A percentile compares a stretch with the other conserved stretches of the same genome.
Evolutionary conservation across 164 flowering plant species (phyloP).

Genomic region (Euptelea pleiosperma): DNA sequence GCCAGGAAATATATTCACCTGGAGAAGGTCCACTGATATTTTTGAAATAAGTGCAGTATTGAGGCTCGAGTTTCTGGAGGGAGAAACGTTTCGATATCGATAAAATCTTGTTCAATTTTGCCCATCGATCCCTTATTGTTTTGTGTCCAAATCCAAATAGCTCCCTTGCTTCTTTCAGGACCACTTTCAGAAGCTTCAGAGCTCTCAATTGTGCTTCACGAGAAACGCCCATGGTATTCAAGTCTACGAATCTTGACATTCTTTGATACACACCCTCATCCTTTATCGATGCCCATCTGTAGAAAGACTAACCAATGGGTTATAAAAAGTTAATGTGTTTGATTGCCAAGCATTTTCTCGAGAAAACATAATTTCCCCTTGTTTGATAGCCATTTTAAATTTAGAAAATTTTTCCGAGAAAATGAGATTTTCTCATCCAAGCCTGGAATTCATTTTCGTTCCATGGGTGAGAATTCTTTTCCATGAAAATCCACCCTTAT

Average conservation of each 20-base stretch:
- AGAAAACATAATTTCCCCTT: too few species aligned
- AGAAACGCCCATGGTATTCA: constrained; percentile 45
- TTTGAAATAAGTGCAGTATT: constrained; percentile 45
- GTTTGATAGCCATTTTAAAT: too few species aligned
- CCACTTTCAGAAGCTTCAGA: constrained; percentile 43
- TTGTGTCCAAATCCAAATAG: constrained; percentile 44
- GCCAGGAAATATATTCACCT: too few species aligned
- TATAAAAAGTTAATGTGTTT: too few species aligned
- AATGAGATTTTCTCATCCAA: too few species aligned
- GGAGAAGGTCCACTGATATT: constrained; percentile 51
- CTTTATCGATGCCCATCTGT: constrained; percentile 75
- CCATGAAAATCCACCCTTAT: too few species aligned
- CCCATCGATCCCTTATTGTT: constrained; percentile 52
- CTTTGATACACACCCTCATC: constrained; percentile 46
- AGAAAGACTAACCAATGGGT: too few species aligned
- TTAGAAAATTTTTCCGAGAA: too few species aligned
- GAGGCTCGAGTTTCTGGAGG: constrained; percentile 41
- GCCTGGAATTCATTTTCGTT: too few species aligned
- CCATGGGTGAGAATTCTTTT: too few species aligned
- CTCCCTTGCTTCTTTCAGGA: constrained; percentile 28
- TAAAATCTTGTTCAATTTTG: constrained; percentile 29
- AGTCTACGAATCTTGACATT: constrained; percentile 25
- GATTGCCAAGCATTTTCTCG: too few species aligned
- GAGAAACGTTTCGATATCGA: constrained; percentile 41
- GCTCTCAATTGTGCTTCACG: constrained; percentile 62